Percentiles rank a stretch among this genome's conserved stretches.
These are phyloP conservation scores for Chionographis japonica DNA, from an alignment of 106 monocot species.

Conservation along the genomic window DNA sequence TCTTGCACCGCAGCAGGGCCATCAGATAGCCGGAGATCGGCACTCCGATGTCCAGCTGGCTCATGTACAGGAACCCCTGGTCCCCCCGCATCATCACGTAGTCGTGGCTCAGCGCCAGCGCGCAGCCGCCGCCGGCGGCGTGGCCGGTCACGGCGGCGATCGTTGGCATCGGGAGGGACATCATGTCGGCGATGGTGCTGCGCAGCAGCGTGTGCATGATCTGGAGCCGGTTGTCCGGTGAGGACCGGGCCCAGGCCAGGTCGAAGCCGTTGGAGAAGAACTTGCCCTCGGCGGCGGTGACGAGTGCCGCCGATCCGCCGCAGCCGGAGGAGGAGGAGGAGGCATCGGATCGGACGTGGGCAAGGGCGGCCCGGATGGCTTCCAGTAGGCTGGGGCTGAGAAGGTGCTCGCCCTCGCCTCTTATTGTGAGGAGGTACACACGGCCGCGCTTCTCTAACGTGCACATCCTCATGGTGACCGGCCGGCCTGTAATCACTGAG, in stretches of 20 bases:
- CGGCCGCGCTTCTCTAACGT: conserved; percentile 65
- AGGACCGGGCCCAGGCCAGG: conserved; percentile 43
- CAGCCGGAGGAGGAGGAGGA: conserved; percentile 1
- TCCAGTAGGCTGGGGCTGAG: conserved; percentile 46
- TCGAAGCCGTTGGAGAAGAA: conserved; percentile 93
- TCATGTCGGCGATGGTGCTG: conserved; percentile 37
- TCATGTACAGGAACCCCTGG: conserved; percentile 83
- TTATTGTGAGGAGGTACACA: conserved; percentile 66
- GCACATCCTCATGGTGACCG: conserved; percentile 32
- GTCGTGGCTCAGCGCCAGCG: conserved; percentile 62
- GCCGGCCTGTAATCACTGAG: no score
- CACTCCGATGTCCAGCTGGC: conserved; percentile 59
- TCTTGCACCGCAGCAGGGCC: conserved; percentile 41
- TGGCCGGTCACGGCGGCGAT: conserved; percentile 79
- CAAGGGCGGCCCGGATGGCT: conserved; percentile 51
- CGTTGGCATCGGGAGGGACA: conserved; percentile 69
- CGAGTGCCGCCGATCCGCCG: conserved; percentile 30
- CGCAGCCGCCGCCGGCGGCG: conserved; percentile 58
- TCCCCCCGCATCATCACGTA: conserved; percentile 65
- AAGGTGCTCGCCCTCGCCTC: conserved; percentile 56
- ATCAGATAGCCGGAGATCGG: conserved; percentile 44
- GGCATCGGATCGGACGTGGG: conserved; percentile 34
- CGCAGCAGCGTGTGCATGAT: conserved; percentile 24
- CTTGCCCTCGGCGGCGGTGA: conserved; percentile 63
- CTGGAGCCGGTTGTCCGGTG: conserved; percentile 15